These are phyloP conservation scores for Metschnikowia lunata DNA, from an alignment of 805 yeast genomes.

Conservation along the genomic window DNA sequence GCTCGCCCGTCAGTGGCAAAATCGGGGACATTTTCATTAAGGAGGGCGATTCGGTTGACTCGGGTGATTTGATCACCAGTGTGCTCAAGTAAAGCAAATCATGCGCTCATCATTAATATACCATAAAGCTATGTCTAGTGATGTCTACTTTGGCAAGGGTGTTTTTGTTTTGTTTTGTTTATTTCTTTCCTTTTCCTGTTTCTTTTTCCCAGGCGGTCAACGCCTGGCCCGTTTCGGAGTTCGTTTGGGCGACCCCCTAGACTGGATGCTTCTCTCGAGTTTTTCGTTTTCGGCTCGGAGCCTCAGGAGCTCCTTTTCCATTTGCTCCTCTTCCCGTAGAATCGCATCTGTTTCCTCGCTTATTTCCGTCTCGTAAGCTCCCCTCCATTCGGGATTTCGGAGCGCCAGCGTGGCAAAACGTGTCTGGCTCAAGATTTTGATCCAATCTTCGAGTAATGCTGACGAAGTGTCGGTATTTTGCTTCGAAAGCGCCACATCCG, in stretches of 20 bases:
- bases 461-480: conserved; percentile 46
- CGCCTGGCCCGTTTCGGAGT: conserved; percentile 22
- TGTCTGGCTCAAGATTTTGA: conserved; percentile 57
- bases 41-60: conserved; percentile 95
- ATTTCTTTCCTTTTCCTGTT: neutral
- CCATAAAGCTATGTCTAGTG: too few species aligned
- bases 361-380: conserved; percentile 15
- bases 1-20: conserved; percentile 85
- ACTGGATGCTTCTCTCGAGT: conserved; percentile 19
- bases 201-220: neutral
- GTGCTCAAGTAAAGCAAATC: conserved; percentile 20
- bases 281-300: conserved; percentile 26
- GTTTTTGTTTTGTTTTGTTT: too few species aligned
- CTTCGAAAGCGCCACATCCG: conserved; percentile 29
- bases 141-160: too few species aligned
- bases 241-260: conserved; percentile 20
- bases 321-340: conserved; percentile 19
- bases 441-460: conserved; percentile 54
- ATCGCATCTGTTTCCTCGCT: conserved; percentile 17
- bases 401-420: conserved; percentile 43
- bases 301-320: conserved; percentile 22
- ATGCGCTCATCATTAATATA: too few species aligned
- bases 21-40: conserved; percentile 71
- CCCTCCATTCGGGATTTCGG: conserved; percentile 17
- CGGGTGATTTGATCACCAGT: conserved; percentile 71